phyloP scores from a whole-genome alignment of 164 flowering plant genomes.

The Echeveria elegans region DNA sequence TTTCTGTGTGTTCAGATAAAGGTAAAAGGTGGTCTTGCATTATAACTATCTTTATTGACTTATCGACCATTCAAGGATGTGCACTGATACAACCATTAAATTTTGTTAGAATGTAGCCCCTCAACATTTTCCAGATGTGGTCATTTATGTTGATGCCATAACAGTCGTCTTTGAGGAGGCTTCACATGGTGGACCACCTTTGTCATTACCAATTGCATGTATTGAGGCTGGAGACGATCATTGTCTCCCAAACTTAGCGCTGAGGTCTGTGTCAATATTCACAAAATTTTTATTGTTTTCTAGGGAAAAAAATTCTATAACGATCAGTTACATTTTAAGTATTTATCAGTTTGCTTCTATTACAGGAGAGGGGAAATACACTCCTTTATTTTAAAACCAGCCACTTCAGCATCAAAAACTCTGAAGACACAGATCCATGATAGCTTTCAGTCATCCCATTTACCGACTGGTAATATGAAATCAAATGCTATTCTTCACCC shows the following conservation, averaged over 20 bases:
- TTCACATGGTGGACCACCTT: slow-evolving; percentile 58
- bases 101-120: slow-evolving; percentile 82
- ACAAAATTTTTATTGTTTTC: not conserved
- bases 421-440: slow-evolving; percentile 29
- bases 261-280: slow-evolving; percentile 47
- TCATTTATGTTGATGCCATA: slow-evolving; percentile 78
- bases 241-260: slow-evolving; percentile 74
- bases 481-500: slow-evolving; percentile 32
- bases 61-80: not conserved
- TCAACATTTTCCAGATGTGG: slow-evolving; percentile 62
- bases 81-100: not conserved
- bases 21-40: slow-evolving; percentile 27
- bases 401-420: slow-evolving; percentile 45
- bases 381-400: slow-evolving; percentile 88
- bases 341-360: slow-evolving; percentile 9
- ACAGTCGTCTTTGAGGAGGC: slow-evolving; percentile 82
- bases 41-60: not conserved
- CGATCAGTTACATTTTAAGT: not conserved
- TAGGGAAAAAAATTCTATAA: not conserved
- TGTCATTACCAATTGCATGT: slow-evolving; percentile 74
- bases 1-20: slow-evolving; percentile 91
- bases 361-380: slow-evolving; percentile 95
- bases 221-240: slow-evolving; percentile 77
- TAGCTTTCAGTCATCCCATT: slow-evolving; percentile 28
- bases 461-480: slow-evolving; percentile 23